phyloP scores from a whole-genome alignment of 345 rosid species.

The Crucihimalaya himalaica region DNA sequence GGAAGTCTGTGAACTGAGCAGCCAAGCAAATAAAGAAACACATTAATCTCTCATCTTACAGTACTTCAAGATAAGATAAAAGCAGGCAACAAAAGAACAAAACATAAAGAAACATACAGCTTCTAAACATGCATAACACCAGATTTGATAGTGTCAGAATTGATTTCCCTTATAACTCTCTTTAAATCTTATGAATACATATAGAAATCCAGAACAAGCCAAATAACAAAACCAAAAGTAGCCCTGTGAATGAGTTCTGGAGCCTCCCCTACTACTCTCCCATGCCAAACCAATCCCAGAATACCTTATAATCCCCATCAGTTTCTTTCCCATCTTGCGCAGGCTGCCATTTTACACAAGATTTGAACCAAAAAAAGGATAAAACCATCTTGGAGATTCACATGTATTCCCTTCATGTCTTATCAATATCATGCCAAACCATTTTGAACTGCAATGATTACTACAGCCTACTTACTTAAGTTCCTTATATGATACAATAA shows the following conservation, averaged over 20 bases:
- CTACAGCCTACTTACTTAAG: not conserved
- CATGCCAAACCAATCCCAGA: not conserved
- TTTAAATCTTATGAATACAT: not conserved
- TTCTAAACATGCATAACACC: not conserved
- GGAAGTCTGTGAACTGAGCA: not conserved
- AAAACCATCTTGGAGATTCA: not conserved
- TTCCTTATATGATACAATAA: too few species aligned
- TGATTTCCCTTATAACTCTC: not conserved
- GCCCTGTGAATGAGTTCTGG: not conserved
- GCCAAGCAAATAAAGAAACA: not conserved
- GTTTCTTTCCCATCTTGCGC: not conserved
- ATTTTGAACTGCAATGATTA: not conserved
- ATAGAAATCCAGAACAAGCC: not conserved
- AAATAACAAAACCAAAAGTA: not conserved
- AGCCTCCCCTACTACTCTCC: not conserved
- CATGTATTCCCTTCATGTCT: not conserved
- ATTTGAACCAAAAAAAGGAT: not conserved
- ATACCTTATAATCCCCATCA: not conserved
- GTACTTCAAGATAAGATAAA: not conserved
- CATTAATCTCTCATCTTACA: too few species aligned
- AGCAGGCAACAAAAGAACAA: not conserved
- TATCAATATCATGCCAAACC: not conserved
- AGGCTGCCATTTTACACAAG: not conserved
- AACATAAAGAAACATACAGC: not conserved
- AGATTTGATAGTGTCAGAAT: not conserved